Evolutionary conservation across 1,284 basidiomycete genomes (phyloP).

Genomic region (Volvariella volvacea): DNA sequence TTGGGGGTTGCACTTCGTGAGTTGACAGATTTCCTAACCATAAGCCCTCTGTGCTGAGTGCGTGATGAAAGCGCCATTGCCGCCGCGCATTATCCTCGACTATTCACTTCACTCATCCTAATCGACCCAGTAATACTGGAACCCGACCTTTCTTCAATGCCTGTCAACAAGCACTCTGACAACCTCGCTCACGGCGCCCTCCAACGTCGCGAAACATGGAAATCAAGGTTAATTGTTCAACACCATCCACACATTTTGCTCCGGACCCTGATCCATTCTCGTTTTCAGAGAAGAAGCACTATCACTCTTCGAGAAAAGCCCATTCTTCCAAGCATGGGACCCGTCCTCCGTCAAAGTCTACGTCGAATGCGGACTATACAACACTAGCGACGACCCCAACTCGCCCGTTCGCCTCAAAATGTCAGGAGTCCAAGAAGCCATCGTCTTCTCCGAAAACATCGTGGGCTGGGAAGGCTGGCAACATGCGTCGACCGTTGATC

Average conservation of each 20-base stretch:
- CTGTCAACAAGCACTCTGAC: constrained; percentile 9
- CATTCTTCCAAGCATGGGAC: constrained; percentile 77
- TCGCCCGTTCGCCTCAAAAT: constrained; percentile 47
- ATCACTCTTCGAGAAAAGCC: constrained; percentile 40
- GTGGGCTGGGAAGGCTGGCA: constrained; percentile 35
- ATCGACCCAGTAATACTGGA: constrained; percentile 72
- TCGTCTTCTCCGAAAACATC: constrained; percentile 41
- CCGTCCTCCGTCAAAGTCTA: constrained; percentile 61
- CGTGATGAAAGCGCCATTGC: constrained; percentile 60
- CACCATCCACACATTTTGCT: neutral
- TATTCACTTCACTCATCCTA: constrained; percentile 72
- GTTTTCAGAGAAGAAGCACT: constrained; percentile 55
- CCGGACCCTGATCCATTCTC: neutral
- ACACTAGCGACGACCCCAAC: constrained; percentile 17
- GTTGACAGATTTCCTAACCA: too few relatives aligned
- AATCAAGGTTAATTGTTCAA: constrained; percentile 39
- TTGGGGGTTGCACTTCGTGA: constrained; percentile 69
- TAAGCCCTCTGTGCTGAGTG: too few relatives aligned
- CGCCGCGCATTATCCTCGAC: constrained; percentile 51
- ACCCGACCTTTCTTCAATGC: constrained; percentile 13
- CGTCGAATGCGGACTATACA: constrained; percentile 56
- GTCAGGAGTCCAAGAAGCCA: constrained; percentile 51
- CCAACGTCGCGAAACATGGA: constrained; percentile 59
- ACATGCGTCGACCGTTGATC: constrained; percentile 41
- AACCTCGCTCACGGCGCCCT: constrained; percentile 41